These are phyloP conservation scores for Emergomyces pasteurianus DNA, from an alignment of 2,329 filamentous ascomycete genomes.

Conservation along the genomic window DNA sequence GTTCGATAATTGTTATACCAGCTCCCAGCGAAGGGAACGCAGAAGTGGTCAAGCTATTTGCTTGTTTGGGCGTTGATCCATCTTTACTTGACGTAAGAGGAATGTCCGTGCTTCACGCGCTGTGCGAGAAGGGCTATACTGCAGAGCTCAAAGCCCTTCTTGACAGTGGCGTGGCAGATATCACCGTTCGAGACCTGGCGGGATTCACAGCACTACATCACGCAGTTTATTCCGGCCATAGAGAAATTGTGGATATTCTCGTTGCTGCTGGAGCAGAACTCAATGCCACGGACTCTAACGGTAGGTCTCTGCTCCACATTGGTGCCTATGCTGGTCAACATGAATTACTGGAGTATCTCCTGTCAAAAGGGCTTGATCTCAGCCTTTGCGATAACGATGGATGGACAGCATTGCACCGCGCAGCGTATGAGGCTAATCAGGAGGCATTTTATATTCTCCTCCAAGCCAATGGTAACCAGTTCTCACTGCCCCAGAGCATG, in stretches of 20 bases:
- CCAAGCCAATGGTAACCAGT: background rate
- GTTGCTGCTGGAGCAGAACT: constrained; percentile 2
- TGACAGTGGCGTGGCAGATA: background rate
- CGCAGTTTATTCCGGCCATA: background rate
- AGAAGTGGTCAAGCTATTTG: background rate
- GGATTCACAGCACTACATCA: constrained; percentile 1
- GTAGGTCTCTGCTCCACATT: background rate
- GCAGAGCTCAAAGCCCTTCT: background rate
- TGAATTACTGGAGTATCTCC: background rate
- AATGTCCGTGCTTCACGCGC: background rate
- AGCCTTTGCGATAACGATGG: background rate
- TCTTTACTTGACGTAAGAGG: background rate
- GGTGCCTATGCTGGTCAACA: background rate
- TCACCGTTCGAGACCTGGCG: background rate
- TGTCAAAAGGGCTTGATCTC: background rate
- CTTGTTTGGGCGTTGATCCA: background rate
- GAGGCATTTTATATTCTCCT: background rate
- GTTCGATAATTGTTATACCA: background rate
- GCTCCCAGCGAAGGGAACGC: background rate
- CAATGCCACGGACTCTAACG: background rate
- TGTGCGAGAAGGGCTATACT: background rate
- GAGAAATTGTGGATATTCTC: constrained; percentile 3
- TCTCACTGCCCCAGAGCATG: background rate
- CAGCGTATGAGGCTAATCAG: background rate
- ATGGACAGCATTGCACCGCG: background rate